Percentiles rank a stretch among this genome's conserved stretches.
These are phyloP conservation scores for Pythium vanterpoolii DNA, from an alignment of 352 stramenopile species.

Conservation along the genomic window DNA sequence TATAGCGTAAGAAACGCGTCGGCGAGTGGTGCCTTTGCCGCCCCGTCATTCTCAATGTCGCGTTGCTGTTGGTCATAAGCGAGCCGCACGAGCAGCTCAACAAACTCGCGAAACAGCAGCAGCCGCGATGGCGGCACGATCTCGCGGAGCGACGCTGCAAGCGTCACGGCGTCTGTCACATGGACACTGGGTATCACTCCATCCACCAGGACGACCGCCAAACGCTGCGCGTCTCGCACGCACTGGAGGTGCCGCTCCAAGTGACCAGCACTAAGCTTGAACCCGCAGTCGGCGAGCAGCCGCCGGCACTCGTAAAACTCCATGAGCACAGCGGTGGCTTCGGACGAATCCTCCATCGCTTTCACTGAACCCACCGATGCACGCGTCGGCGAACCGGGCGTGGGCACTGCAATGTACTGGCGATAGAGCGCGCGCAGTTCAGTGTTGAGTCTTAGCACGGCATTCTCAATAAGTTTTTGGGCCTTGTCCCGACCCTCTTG, in stretches of 20 bases:
- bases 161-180: constrained; percentile 8
- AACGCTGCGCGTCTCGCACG: constrained; percentile 37
- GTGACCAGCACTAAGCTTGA: constrained; percentile 37
- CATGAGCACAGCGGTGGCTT: constrained; percentile 30
- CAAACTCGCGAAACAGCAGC: constrained; percentile 59
- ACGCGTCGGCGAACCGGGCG: constrained; percentile 10
- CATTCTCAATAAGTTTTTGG: constrained; percentile 45
- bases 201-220: constrained; percentile 8
- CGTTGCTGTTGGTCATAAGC: constrained; percentile 29
- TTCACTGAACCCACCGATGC: neutral
- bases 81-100: constrained; percentile 61
- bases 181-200: neutral
- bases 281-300: constrained; percentile 40
- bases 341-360: neutral
- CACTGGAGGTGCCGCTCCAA: constrained; percentile 36
- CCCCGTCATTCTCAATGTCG: constrained; percentile 1
- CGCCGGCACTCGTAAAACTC: constrained; percentile 50
- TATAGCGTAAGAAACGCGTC: constrained; percentile 45
- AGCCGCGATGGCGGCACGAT: constrained; percentile 24
- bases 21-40: constrained; percentile 19
- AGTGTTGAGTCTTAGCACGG: constrained; percentile 55
- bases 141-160: constrained; percentile 11
- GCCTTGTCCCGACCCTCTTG: constrained; percentile 34
- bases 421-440: constrained; percentile 60
- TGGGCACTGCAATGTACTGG: constrained; percentile 37